Evolutionary conservation across 345 rosid species (phyloP), one percentile per base, ranked within the genome.

Genomic region (Pelargonium nanum): DNA sequence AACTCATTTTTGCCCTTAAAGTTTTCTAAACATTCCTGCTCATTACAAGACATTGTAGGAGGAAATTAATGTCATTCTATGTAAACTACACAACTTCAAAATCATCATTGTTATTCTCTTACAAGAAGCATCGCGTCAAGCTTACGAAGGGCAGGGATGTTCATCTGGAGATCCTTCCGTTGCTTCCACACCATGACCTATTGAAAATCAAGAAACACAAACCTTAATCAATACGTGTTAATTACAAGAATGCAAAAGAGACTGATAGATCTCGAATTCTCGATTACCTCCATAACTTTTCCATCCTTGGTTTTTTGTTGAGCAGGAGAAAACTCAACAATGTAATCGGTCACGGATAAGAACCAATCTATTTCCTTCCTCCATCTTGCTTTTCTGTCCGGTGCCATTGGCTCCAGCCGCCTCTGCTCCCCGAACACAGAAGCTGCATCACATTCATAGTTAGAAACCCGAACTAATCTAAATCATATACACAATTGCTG

Each of bases 71-170:
- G n/a, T n/a, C n/a, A n/a, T n/a, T n/a, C n/a, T n/a, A 7, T 28
- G 32, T 28, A 28, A 28, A 28, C 19, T 20, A 28, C 19, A 20
- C 24, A 30, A 45, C 21, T 22, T 25, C 19, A 7, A 22, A 30
- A 21, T 17, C 22, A 22, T 15, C 64, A 48, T 22, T 17, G 19
- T 9, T 15, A 9, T 22, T 32, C 63, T 40, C 91, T 90, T 81
- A 94, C 99, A 21, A 80, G 60, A 22, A 94, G 95, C 97, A 94
- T 90, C 20, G 91, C 75, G n/a, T 94, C 99, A 8, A 94, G 91
- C 78, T 83, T 94, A 61, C 88, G 80, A 57, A 94, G 71, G 19
- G 99, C 97, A 9, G 99, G 97, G 32, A 90, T 90, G 80, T 94
- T 90, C 81, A 86, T 79, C 12, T 72, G 96, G 67, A 94, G 92